Evolutionary conservation across 2,329 filamentous ascomycete genomes (phyloP).

Genomic region (Venturia carpophila): DNA sequence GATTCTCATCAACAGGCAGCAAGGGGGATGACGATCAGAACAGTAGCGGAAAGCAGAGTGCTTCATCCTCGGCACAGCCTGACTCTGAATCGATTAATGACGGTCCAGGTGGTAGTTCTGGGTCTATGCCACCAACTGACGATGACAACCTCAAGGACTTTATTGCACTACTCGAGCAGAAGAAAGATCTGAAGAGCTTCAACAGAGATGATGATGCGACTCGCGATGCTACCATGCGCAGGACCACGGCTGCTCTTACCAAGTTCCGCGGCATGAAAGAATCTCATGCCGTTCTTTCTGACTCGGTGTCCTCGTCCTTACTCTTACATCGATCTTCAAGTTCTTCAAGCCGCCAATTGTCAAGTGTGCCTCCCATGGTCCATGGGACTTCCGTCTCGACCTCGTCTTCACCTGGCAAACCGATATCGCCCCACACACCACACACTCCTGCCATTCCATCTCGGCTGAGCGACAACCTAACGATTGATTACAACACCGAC

Average conservation of each 20-base stretch:
- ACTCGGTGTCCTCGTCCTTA: conserved; percentile 86
- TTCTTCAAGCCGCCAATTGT: conserved; percentile 66
- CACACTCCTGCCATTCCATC: conserved; percentile 92
- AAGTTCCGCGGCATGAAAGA: conserved; percentile 87
- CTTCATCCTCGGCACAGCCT: conserved; percentile 61
- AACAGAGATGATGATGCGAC: conserved; percentile 52
- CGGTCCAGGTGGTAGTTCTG: conserved; percentile 45
- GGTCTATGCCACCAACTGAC: conserved; percentile 65
- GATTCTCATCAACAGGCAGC: conserved; percentile 67
- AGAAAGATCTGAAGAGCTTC: conserved; percentile 78
- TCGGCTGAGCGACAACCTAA: conserved; percentile 83
- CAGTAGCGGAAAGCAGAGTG: conserved; percentile 73
- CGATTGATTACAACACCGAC: conserved; percentile 60
- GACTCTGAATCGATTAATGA: conserved; percentile 73
- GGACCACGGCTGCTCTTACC: conserved; percentile 69
- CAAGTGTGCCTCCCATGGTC: conserved; percentile 53
- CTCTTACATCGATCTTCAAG: conserved; percentile 76
- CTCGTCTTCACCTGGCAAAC: conserved; percentile 87
- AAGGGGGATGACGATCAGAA: conserved; percentile 64
- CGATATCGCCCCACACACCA: conserved; percentile 83
- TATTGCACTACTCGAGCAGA: conserved; percentile 76
- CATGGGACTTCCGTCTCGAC: conserved; percentile 66
- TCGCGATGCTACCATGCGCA: conserved; percentile 62
- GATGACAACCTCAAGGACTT: conserved; percentile 94
- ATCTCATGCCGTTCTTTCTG: conserved; percentile 78